A percentile compares a stretch with the other conserved stretches of the same genome.
Conservation (phyloP, 768 basidiomycete species). For the Pleurotus citrinopileatus region DNA sequence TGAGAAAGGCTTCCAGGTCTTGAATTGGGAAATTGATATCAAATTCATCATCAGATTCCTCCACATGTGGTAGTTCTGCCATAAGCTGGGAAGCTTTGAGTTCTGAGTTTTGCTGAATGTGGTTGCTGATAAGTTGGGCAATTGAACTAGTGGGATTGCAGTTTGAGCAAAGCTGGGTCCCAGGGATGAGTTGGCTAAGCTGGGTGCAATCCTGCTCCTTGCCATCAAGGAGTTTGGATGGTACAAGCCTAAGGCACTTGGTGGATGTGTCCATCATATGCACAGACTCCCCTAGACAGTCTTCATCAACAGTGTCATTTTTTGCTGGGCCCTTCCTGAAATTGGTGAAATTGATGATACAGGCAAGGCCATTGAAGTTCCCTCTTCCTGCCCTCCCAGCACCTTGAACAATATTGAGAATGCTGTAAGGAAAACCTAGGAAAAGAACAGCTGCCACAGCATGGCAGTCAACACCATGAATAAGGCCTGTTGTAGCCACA, state of each 20-base stretch:
- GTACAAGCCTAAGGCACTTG: neutral
- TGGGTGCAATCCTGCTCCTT: neutral
- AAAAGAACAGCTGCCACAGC: slow-evolving; percentile 17
- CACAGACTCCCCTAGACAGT: neutral
- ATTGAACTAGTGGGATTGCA: too few relatives aligned
- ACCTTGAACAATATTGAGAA: slow-evolving; percentile 19
- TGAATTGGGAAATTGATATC: too few relatives aligned
- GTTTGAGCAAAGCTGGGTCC: neutral
- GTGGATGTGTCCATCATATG: neutral
- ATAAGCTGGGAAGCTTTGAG: too few relatives aligned
- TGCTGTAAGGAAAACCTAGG: slow-evolving; percentile 14
- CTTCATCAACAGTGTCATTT: neutral
- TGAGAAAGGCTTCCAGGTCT: too few relatives aligned
- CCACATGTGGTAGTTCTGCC: too few relatives aligned
- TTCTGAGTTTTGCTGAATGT: too few relatives aligned
- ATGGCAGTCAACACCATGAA: slow-evolving; percentile 20
- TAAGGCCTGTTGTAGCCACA: slow-evolving; percentile 17
- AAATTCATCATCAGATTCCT: too few relatives aligned
- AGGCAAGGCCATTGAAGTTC: neutral
- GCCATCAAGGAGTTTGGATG: neutral
- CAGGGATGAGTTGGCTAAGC: neutral
- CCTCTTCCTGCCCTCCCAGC: slow-evolving; percentile 17
- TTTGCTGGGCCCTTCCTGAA: neutral
- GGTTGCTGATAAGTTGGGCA: too few relatives aligned
- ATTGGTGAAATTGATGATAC: neutral